A percentile compares a stretch with the other conserved stretches of the same genome.
phyloP scores from a whole-genome alignment of 2,329 filamentous ascomycete species.

The Phialophora macrospora region DNA sequence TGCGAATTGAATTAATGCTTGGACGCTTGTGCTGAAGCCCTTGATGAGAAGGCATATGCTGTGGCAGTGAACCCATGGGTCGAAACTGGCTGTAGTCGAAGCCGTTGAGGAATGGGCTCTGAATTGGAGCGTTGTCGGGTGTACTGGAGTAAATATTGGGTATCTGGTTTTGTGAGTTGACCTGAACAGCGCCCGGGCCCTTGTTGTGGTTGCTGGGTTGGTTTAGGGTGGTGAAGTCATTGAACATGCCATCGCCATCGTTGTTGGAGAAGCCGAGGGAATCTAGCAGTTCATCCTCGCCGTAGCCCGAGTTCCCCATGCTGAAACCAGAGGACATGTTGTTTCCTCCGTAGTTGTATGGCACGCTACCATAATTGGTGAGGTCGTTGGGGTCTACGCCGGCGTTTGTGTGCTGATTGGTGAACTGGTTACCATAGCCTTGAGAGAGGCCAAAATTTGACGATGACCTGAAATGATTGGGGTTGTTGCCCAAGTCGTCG shows the following conservation, averaged over 20 bases:
- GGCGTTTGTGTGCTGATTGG: conserved; percentile 54
- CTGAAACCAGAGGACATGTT: conserved; percentile 74
- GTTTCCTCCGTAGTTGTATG: conserved; percentile 66
- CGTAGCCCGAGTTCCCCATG: conserved; percentile 73
- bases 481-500: conserved; percentile 64
- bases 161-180: conserved; percentile 71
- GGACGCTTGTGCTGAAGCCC: conserved; percentile 61
- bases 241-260: conserved; percentile 31
- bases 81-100: conserved; percentile 81
- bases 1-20: conserved; percentile 70
- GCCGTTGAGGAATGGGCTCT: conserved; percentile 79
- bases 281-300: conserved; percentile 81
- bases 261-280: conserved; percentile 54
- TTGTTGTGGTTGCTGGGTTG: conserved; percentile 59
- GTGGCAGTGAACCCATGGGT: conserved; percentile 53
- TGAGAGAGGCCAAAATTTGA: conserved; percentile 34
- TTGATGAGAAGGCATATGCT: conserved; percentile 46
- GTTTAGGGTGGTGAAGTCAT: conserved; percentile 32
- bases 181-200: conserved; percentile 57
- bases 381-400: conserved; percentile 85
- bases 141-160: conserved; percentile 83
- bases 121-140: conserved; percentile 87
- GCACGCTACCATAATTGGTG: conserved; percentile 53
- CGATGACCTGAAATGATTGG: conserved; percentile 54
- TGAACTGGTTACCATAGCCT: conserved; percentile 57